Evolutionary conservation across 179 eudicot species (phyloP).

Genomic region (Kewa caespitosa): DNA sequence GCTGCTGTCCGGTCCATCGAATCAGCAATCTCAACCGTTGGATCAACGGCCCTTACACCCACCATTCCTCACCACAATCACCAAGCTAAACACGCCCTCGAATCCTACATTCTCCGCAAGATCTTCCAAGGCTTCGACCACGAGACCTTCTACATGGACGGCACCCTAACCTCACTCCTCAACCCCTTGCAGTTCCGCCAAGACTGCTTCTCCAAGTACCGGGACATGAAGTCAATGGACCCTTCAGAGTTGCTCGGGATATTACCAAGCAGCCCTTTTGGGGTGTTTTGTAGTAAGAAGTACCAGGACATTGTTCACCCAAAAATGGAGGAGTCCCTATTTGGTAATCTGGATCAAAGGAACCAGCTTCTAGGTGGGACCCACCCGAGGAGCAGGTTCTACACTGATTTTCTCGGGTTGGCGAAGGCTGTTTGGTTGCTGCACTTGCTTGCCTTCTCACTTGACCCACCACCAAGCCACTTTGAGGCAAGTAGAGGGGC

Average conservation of each 20-base stretch:
- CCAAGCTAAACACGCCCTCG: constrained; percentile 62
- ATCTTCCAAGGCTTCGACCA: constrained; percentile 93
- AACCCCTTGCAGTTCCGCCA: constrained; percentile 77
- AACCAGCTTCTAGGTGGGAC: constrained; percentile 53
- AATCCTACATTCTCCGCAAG: constrained; percentile 78
- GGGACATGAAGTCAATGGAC: constrained; percentile 91
- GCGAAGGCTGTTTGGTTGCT: constrained; percentile 88
- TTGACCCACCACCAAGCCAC: constrained; percentile 77
- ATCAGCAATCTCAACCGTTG: constrained; percentile 46
- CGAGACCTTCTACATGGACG: constrained; percentile 97
- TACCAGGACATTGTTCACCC: constrained; percentile 79
- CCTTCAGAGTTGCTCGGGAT: constrained; percentile 87
- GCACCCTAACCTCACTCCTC: constrained; percentile 72
- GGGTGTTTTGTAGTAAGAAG: constrained; percentile 73
- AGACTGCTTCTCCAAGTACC: constrained; percentile 78
- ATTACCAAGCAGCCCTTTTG: constrained; percentile 75
- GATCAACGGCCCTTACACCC: constrained; percentile 26
- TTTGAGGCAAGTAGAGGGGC: constrained; percentile 79
- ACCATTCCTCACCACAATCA: constrained; percentile 30
- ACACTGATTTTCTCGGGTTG: constrained; percentile 58
- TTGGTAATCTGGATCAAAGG: constrained; percentile 72
- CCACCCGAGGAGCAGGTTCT: constrained; percentile 72
- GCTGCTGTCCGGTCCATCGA: constrained; percentile 87
- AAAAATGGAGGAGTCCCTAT: constrained; percentile 80
- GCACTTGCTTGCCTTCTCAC: constrained; percentile 77